phyloP scores from a whole-genome alignment of 2,329 filamentous ascomycete species.

The Chaetomium globosum region DNA sequence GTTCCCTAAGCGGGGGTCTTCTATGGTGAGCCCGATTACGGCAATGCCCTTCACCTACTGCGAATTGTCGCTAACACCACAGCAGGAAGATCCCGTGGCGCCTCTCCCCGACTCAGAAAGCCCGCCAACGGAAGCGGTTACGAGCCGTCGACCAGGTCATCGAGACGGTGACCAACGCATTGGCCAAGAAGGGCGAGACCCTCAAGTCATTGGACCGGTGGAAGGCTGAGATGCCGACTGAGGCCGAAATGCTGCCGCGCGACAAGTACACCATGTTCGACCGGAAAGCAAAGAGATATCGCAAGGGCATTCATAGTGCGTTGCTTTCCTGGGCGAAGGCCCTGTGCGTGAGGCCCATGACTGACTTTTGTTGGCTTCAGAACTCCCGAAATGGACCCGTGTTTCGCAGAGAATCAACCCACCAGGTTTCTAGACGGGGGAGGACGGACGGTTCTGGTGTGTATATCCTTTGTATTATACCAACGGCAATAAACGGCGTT shows the following conservation, averaged over 20 bases:
- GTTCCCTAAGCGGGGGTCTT: slow-evolving; percentile 74
- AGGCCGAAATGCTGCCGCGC: slow-evolving; percentile 90
- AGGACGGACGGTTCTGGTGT: slow-evolving; percentile 24
- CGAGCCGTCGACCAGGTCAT: slow-evolving; percentile 87
- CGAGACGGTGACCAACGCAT: slow-evolving; percentile 75
- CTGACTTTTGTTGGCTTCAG: slow-evolving; percentile 47
- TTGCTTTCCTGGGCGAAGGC: slow-evolving; percentile 36
- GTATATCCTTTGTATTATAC: slow-evolving; percentile 36
- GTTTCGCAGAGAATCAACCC: slow-evolving; percentile 93
- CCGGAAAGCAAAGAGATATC: slow-evolving; percentile 90
- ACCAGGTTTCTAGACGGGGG: slow-evolving; percentile 72
- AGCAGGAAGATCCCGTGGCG: slow-evolving; percentile 93
- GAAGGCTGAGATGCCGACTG: slow-evolving; percentile 94
- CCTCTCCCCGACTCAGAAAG: slow-evolving; percentile 87
- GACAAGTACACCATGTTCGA: slow-evolving; percentile 99
- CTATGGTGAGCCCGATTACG: slow-evolving; percentile 64
- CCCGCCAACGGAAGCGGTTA: slow-evolving; percentile 79
- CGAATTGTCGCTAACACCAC: slow-evolving; percentile 16
- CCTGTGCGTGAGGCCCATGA: background rate
- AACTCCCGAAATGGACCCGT: slow-evolving; percentile 90
- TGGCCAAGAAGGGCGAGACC: slow-evolving; percentile 71
- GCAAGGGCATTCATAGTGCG: slow-evolving; percentile 97
- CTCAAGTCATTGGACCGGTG: slow-evolving; percentile 81
- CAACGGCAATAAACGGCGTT: slow-evolving; percentile 31
- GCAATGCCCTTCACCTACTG: background rate